Evolutionary conservation across 139 green algal species (phyloP), one percentile per base, ranked within the genome.

Genomic region (Chlorella sp.): DNA sequence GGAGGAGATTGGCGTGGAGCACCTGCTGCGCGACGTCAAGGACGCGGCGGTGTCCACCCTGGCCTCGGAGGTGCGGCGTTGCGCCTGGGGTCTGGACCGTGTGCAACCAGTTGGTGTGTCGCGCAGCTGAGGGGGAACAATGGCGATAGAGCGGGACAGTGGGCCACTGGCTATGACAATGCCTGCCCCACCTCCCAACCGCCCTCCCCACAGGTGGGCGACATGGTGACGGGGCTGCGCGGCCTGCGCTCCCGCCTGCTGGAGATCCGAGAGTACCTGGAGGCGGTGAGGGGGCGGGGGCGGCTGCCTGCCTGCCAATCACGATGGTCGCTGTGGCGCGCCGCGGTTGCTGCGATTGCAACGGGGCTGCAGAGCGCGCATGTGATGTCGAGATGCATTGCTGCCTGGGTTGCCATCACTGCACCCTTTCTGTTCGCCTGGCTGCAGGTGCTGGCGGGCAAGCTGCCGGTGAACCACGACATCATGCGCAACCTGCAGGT

Each of bases 1-100:
- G n/a, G 97, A 99, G 87, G 97, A 99, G 84, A 97, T 98, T 64
- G 95, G 95, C 14, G 97, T 99, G 82, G 97, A 99, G 94, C 97
- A 99, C 92, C 87, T 99, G 88, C 90, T 99, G 87, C 89, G 97
- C 6, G 96, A 99, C 84, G 97, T 99, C 7, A 97, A 97, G 84
- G 96, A 99, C 74, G 91, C 93, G 24, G 98, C 93, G 48, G 90
- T 99, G 73, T 96, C 90, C 86, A 98, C 93, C 17, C 91, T 99
- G 58, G 89, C 95, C 1, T 94, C 88, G 0, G 95, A 98, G 60
- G 93, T 97, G 74, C 6, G 74, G 2, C 8, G 26, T 68, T 34
- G 2, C 34, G 60, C 24, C 60, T 68, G 7, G 26, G 17, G 22
- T 65, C 56, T 24, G 9, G 22, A 3, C 56, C 30, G 22, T 65